Percentiles rank a stretch among this genome's conserved stretches.
These are phyloP conservation scores for Catharanthus roseus DNA, from an alignment of 257 asterid genomes.

Conservation along the genomic window DNA sequence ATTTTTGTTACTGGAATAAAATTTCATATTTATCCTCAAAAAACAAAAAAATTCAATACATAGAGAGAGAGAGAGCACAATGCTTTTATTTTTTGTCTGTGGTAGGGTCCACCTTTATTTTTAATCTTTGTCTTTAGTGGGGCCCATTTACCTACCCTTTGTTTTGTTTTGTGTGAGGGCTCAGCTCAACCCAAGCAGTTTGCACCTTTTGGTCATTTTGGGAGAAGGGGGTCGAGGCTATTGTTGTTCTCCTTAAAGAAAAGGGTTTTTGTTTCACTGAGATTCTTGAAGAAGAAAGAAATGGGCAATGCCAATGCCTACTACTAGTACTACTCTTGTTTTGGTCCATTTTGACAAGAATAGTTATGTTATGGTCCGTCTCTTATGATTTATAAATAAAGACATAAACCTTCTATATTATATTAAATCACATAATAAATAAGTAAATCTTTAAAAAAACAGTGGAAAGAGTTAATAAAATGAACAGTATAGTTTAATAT, in stretches of 20 bases:
- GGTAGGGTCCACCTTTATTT: conserved; percentile 9
- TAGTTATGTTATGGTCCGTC: too few species aligned
- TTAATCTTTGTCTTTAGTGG: neutral
- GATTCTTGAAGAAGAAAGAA: conserved; percentile 14
- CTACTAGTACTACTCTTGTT: conserved; percentile 8
- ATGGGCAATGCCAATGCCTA: neutral
- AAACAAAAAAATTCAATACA: too few species aligned
- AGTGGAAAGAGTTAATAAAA: too few species aligned
- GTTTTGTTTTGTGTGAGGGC: neutral
- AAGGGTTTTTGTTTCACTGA: neutral
- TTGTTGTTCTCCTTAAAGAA: neutral
- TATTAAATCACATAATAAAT: too few species aligned
- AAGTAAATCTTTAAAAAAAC: too few species aligned
- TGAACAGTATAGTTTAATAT: too few species aligned
- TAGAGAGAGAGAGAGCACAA: neutral
- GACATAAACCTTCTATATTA: too few species aligned
- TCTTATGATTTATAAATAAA: too few species aligned
- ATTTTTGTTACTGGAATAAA: too few species aligned
- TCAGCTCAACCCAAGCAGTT: neutral
- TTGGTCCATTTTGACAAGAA: conserved; percentile 17
- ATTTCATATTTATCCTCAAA: too few species aligned
- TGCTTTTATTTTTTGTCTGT: conserved; percentile 3
- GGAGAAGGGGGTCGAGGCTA: neutral
- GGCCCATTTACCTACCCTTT: conserved; percentile 1
- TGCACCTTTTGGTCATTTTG: neutral